A percentile compares a stretch with the other conserved stretches of the same genome.
phyloP scores from a whole-genome alignment of 2,329 filamentous ascomycete species.

The Purpureocillium takamizusanense region DNA sequence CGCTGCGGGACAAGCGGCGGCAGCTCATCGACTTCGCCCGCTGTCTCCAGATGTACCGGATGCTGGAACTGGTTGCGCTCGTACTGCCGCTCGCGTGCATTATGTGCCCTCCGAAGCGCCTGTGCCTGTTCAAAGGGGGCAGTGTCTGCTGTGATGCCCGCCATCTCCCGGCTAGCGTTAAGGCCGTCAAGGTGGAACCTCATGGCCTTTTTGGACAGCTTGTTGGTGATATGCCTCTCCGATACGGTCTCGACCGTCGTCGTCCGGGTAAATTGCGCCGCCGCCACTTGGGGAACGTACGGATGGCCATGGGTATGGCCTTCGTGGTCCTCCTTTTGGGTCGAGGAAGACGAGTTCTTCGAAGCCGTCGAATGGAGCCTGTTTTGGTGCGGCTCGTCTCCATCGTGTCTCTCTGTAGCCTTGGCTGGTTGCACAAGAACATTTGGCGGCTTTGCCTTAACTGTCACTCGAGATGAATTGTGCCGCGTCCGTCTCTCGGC shows the following conservation, averaged over 20 bases:
- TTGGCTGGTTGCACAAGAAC: not conserved
- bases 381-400: conserved; percentile 1
- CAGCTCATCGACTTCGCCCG: conserved; percentile 21
- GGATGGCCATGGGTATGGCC: conserved; percentile 23
- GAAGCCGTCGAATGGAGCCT: conserved; percentile 2
- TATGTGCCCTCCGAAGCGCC: conserved; percentile 27
- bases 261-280: conserved; percentile 44
- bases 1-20: conserved; percentile 9
- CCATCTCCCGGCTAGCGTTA: conserved; percentile 9
- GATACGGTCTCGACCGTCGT: conserved; percentile 34
- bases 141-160: conserved; percentile 15
- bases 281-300: conserved; percentile 45
- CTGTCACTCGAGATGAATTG: not conserved
- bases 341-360: conserved; percentile 7
- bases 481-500: conserved; percentile 8
- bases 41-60: conserved; percentile 25
- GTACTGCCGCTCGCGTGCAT: conserved; percentile 25
- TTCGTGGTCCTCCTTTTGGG: conserved; percentile 9
- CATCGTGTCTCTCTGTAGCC: not conserved
- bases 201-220: conserved; percentile 32
- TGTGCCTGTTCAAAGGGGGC: conserved; percentile 24
- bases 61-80: conserved; percentile 36
- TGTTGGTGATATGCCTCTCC: conserved; percentile 28
- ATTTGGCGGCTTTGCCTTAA: conserved; percentile 4
- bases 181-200: conserved; percentile 28